Conservation (phyloP, 2,329 filamentous ascomycete species). For the Phaeophleospora eucalypticola region DNA sequence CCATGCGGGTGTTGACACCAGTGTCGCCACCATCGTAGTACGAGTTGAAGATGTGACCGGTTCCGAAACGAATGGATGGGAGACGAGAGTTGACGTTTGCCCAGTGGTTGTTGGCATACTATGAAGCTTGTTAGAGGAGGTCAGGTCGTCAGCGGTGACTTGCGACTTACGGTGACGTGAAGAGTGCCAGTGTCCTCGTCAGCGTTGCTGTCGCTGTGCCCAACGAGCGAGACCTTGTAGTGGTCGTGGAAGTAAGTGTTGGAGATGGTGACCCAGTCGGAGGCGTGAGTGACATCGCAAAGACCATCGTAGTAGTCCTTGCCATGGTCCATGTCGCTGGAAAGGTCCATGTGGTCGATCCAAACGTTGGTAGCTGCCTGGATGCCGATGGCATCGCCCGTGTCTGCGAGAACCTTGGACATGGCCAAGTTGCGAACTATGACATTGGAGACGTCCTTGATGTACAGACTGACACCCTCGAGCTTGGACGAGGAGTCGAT, state of each 20-base stretch:
- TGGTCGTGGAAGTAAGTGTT: conserved; percentile 52
- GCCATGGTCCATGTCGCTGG: conserved; percentile 54
- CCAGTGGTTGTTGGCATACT: conserved; percentile 49
- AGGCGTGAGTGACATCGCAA: conserved; percentile 59
- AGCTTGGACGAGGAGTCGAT: conserved; percentile 42
- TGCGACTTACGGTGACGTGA: conserved; percentile 61
- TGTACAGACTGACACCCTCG: conserved; percentile 45
- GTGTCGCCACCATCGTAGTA: conserved; percentile 40
- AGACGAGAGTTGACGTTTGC: conserved; percentile 60
- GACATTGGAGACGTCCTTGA: conserved; percentile 50
- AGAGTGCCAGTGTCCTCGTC: conserved; percentile 59
- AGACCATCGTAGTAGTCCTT: conserved; percentile 68
- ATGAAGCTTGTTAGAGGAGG: no score
- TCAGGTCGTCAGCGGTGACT: no score
- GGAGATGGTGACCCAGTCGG: conserved; percentile 57
- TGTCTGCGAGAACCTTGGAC: conserved; percentile 44
- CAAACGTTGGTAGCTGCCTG: conserved; percentile 52
- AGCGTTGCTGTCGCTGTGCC: conserved; percentile 57
- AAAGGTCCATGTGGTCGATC: conserved; percentile 66
- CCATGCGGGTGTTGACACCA: conserved; percentile 41
- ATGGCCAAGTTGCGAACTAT: conserved; percentile 56
- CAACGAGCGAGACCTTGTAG: conserved; percentile 60
- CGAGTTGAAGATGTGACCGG: conserved; percentile 58
- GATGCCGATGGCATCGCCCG: conserved; percentile 51
- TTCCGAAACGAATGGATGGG: conserved; percentile 63